A percentile compares a stretch with the other conserved stretches of the same genome.
Evolutionary conservation across 2,329 filamentous ascomycete genomes (phyloP).

Genomic region (Microthyrium microscopicum): DNA sequence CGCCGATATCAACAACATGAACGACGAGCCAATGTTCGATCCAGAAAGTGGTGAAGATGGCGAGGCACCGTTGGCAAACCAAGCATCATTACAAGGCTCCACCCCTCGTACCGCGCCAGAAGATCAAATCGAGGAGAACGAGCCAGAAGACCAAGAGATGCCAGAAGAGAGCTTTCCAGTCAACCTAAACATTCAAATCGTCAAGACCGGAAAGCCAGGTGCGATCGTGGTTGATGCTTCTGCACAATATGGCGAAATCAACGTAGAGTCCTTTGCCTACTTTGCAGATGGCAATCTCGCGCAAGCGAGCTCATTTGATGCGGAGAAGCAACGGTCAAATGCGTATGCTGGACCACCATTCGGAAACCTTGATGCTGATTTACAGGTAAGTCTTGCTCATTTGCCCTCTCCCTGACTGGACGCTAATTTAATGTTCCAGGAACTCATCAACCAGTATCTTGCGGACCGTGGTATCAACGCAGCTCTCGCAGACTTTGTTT

Average conservation of each 20-base stretch:
- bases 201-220: constrained; percentile 64
- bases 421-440: too few species aligned
- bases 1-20: constrained; percentile 50
- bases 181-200: constrained; percentile 69
- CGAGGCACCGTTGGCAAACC: constrained; percentile 29
- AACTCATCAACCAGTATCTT: constrained; percentile 79
- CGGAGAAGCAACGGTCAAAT: constrained; percentile 57
- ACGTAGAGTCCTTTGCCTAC: constrained; percentile 83
- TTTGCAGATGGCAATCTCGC: constrained; percentile 65
- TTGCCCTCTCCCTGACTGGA: too few species aligned
- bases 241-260: constrained; percentile 70
- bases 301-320: constrained; percentile 57
- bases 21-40: constrained; percentile 37
- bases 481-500: constrained; percentile 73
- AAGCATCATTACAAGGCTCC: constrained; percentile 35
- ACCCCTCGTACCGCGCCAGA: constrained; percentile 26
- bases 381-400: too few species aligned
- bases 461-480: constrained; percentile 87
- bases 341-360: constrained; percentile 87
- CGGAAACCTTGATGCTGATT: constrained; percentile 85
- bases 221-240: constrained; percentile 75
- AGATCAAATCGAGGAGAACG: constrained; percentile 35
- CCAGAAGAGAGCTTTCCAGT: constrained; percentile 53
- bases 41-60: constrained; percentile 29
- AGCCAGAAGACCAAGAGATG: constrained; percentile 31